A percentile compares a stretch with the other conserved stretches of the same genome.
These are phyloP conservation scores for Podospora pseudopauciseta DNA, from an alignment of 495 filamentous ascomycete genomes.

Conservation along the genomic window DNA sequence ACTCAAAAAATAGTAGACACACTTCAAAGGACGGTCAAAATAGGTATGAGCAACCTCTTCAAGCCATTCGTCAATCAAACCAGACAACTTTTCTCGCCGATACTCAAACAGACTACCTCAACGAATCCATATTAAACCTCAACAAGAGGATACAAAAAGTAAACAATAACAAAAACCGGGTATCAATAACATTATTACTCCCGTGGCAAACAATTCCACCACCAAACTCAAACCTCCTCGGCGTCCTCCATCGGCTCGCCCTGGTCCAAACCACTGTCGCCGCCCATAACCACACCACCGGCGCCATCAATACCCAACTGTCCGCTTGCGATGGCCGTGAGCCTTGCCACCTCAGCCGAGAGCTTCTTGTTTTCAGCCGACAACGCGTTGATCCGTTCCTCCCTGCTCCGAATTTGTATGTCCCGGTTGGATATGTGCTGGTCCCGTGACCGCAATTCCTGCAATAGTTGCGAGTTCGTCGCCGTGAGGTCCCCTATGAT, in stretches of 20 bases:
- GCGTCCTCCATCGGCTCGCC: neutral
- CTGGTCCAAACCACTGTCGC: neutral
- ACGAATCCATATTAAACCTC: too few species aligned
- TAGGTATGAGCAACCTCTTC: too few species aligned
- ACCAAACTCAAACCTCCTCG: neutral
- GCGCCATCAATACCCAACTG: neutral
- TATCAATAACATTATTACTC: neutral
- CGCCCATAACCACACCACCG: neutral
- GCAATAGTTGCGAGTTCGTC: slow-evolving; percentile 11
- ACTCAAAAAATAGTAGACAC: too few species aligned
- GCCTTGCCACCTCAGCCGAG: neutral
- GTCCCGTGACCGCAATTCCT: slow-evolving; percentile 8
- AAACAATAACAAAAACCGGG: neutral
- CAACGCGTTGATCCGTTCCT: slow-evolving; percentile 5
- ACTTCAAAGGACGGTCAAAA: too few species aligned
- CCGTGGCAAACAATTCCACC: neutral
- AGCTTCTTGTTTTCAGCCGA: slow-evolving; percentile 1
- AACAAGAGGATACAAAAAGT: too few species aligned
- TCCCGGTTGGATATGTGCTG: slow-evolving; percentile 4
- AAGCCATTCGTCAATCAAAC: too few species aligned
- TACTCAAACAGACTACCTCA: too few species aligned
- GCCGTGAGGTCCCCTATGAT: slow-evolving; percentile 9
- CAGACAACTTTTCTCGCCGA: too few species aligned
- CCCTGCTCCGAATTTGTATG: slow-evolving; percentile 1
- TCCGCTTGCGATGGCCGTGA: neutral